Evolutionary conservation across 331 rosid species (phyloP), one percentile per base, ranked within the genome.

Genomic region (Ulmus americana): DNA sequence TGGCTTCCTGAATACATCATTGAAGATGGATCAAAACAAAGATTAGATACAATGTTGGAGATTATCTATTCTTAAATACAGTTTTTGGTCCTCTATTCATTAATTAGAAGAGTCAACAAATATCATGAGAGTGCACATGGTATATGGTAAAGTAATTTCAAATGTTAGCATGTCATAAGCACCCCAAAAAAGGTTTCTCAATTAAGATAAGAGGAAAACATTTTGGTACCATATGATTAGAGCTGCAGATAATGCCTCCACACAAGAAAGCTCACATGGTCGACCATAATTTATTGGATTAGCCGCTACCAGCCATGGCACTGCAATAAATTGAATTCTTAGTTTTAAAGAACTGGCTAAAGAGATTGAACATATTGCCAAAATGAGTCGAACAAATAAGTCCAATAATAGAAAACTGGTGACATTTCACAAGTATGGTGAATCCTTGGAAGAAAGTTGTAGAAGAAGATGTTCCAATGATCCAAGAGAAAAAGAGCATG

Each of bases 171-270:
- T 0, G 58, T 6, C 7, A 63, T 59, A 45, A 53, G 59, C 55
- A 59, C 3, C 42, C 44, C 12, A 58, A 20, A 38, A 47, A 57
- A 15, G 6, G 13, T 45, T 46, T 22, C 44, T 15, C 51, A 28
- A 11, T n/a, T 4, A 66, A 16, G 52, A 52, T 20, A 6, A 45
- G 10, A 20, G 5, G 22, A 46, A 10, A n/a, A 46, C 4, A 44
- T 60, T 46, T 59, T 10, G 54, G 45, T 85, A 89, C 98, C 98
- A 89, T 83, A 94, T 94, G 68, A 71, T 66, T 75, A 94, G 76
- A 72, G 97, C 98, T 3, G 97, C 98, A 64, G 98, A 86, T 78
- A 94, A 84, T 48, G 98, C 98, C 90, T 94, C 98, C 62, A 94
- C 98, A 63, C 98, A 94, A 51, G 98, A 94, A 47, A 94, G 87